Evolutionary conservation across 2,329 filamentous ascomycete species (phyloP), one percentile per base, ranked within the genome.

Genomic region (Cladosporium sp.): DNA sequence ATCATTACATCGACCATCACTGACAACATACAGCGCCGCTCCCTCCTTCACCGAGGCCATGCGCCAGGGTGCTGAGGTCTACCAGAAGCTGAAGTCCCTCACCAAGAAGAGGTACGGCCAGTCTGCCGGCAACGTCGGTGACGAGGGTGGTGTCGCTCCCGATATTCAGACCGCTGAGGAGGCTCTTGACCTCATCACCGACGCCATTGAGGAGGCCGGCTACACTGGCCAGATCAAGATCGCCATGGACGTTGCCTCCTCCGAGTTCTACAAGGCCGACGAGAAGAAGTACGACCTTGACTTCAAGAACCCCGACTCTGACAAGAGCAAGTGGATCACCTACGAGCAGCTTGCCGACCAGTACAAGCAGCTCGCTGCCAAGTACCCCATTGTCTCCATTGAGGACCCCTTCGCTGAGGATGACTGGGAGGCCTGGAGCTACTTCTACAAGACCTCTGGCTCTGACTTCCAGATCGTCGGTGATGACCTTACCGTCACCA

Each of bases 391-490:
- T 78, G 92, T 98, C 84, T 92, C 88, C 82, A 98, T 99, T 76
- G 95, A 99, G 86, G 95, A 99, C 81, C 95, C 95, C 79, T 99
- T 99, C 84, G 94, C 92, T 71, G 95, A 99, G 88, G 95, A 98
- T 78, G 95, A 99, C 87, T 99, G 95, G 95, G 94, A 98, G 88
- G 95, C 95, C 69, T 99, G 95, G 95, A 96, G 92, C 89, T 97
- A 98, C 90, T 99, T 98, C 90, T 97, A 91, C 91, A 97, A 97
- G 91, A 95, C 92, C 76, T 93, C 92, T 79, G 89, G 97, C 83
- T 93, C 92, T 79, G 89, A 97, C 83, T 93, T 96, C 86, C 95
- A 99, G 88, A 93, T 99, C 79, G 95, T 99, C 73, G 95, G 90
- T 85, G 95, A 99, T 79, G 95, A 99, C 80, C 83, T 99, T 87